Percentiles rank a stretch among this genome's conserved stretches.
These are phyloP conservation scores for Exobasidium cylindrosporum DNA, from an alignment of 1,284 basidiomycete species.

Conservation along the genomic window DNA sequence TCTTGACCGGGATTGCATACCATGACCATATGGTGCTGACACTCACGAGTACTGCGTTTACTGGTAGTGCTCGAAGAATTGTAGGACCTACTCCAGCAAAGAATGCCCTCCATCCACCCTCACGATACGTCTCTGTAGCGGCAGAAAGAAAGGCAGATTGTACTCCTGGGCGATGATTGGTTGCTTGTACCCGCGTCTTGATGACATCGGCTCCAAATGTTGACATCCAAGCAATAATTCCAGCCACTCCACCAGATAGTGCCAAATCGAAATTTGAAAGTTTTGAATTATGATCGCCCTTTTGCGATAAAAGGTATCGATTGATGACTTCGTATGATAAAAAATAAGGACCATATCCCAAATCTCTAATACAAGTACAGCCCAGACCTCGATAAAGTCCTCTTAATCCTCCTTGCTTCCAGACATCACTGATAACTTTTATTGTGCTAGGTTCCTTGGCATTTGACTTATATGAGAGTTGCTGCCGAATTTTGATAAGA, in stretches of 20 bases:
- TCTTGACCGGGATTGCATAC: too few relatives aligned
- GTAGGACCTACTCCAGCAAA: slow-evolving; percentile 44
- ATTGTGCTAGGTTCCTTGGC: slow-evolving; percentile 18
- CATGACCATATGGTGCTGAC: too few relatives aligned
- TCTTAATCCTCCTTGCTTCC: slow-evolving; percentile 22
- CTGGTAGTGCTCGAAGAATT: slow-evolving; percentile 36
- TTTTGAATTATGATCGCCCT: neutral
- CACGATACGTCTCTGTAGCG: slow-evolving; percentile 21
- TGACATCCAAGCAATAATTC: slow-evolving; percentile 43
- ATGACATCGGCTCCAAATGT: slow-evolving; percentile 48
- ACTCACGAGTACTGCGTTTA: slow-evolving; percentile 34
- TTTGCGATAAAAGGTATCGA: slow-evolving; percentile 16
- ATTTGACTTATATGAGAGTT: slow-evolving; percentile 22
- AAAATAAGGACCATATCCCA: slow-evolving; percentile 48
- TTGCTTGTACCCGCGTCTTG: slow-evolving; percentile 48
- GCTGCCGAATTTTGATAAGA: slow-evolving; percentile 48
- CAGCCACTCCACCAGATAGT: slow-evolving; percentile 38
- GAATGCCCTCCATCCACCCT: slow-evolving; percentile 36
- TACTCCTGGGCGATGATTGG: neutral
- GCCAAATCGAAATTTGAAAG: slow-evolving; percentile 35
- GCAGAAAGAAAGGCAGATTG: slow-evolving; percentile 19
- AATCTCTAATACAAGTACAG: slow-evolving; percentile 37
- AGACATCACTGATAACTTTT: slow-evolving; percentile 23
- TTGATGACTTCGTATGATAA: slow-evolving; percentile 40
- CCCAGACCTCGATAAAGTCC: slow-evolving; percentile 40